A percentile compares a stretch with the other conserved stretches of the same genome.
These are phyloP conservation scores for Aphelidium insulamus DNA, from an alignment of 371 early-diverging fungal genomes.

Conservation along the genomic window DNA sequence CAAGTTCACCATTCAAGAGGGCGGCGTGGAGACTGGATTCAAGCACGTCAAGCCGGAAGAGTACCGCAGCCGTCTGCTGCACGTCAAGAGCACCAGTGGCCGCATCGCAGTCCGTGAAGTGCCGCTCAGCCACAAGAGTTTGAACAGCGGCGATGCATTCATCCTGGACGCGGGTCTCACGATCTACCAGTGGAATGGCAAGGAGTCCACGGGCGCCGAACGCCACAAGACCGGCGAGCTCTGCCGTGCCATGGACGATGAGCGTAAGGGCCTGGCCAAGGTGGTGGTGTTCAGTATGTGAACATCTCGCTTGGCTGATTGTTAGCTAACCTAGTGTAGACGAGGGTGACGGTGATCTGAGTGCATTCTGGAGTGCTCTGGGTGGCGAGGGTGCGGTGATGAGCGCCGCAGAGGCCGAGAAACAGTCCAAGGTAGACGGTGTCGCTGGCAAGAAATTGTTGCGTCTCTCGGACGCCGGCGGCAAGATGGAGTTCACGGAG, in stretches of 20 bases:
- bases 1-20: slow-evolving; percentile 24
- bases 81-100: slow-evolving; percentile 26
- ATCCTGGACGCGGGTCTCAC: slow-evolving; percentile 41
- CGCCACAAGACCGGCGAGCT: slow-evolving; percentile 47
- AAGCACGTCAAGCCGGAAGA: slow-evolving; percentile 33
- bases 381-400: slow-evolving; percentile 34
- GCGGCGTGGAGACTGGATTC: slow-evolving; percentile 62
- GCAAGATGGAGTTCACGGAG: slow-evolving; percentile 14
- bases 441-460: slow-evolving; percentile 20
- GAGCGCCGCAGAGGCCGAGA: slow-evolving; percentile 15
- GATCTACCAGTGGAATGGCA: slow-evolving; percentile 55
- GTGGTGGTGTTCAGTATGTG: slow-evolving; percentile 35
- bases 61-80: slow-evolving; percentile 34
- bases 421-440: slow-evolving; percentile 10
- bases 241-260: slow-evolving; percentile 27
- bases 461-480: slow-evolving; percentile 11
- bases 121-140: slow-evolving; percentile 15
- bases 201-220: slow-evolving; percentile 33
- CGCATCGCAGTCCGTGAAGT: slow-evolving; percentile 39
- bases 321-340: slow-evolving; percentile 25
- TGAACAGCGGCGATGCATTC: slow-evolving; percentile 55
- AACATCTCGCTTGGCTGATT: too few species aligned
- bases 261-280: slow-evolving; percentile 32
- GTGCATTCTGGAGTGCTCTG: slow-evolving; percentile 34
- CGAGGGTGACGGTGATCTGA: slow-evolving; percentile 32